Evolutionary conservation across 2,329 filamentous ascomycete species (phyloP).

Genomic region (Penicillium sp.): DNA sequence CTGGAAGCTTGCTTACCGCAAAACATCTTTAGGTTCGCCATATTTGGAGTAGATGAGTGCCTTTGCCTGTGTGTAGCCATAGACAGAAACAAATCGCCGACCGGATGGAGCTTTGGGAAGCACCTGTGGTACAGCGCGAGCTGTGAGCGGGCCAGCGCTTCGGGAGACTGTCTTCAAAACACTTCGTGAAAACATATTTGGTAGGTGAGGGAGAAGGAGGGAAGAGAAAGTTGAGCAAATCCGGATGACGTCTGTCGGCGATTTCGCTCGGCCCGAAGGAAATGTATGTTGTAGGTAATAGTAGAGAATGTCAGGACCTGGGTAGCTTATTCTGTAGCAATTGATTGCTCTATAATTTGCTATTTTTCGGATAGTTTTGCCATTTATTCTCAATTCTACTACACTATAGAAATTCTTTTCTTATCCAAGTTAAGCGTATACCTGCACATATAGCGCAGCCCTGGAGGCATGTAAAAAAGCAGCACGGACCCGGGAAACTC

Average conservation of each 20-base stretch:
- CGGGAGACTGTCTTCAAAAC: conserved; percentile 23
- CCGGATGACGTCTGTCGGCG: conserved; percentile 18
- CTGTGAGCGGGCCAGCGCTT: conserved; percentile 11
- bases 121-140: conserved; percentile 10
- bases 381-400: too few species aligned
- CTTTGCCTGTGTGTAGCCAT: conserved; percentile 52
- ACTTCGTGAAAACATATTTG: conserved; percentile 32
- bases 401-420: too few species aligned
- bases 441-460: not conserved
- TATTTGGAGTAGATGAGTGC: conserved; percentile 50
- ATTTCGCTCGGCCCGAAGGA: conserved; percentile 19
- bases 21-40: conserved; percentile 50
- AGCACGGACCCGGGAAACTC: conserved; percentile 18
- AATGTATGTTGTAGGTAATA: too few species aligned
- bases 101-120: conserved; percentile 18
- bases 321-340: not conserved
- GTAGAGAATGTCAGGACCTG: not conserved
- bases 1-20: conserved; percentile 33
- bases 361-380: not conserved
- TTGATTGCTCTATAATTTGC: not conserved
- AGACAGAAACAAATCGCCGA: conserved; percentile 45
- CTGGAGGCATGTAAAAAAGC: not conserved
- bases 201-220: not conserved
- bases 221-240: conserved; percentile 5
- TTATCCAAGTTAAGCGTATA: not conserved